A percentile compares a stretch with the other conserved stretches of the same genome.
Evolutionary conservation across 306 rosid species (phyloP).

Genomic region (Dalbergia cochinchinensis): DNA sequence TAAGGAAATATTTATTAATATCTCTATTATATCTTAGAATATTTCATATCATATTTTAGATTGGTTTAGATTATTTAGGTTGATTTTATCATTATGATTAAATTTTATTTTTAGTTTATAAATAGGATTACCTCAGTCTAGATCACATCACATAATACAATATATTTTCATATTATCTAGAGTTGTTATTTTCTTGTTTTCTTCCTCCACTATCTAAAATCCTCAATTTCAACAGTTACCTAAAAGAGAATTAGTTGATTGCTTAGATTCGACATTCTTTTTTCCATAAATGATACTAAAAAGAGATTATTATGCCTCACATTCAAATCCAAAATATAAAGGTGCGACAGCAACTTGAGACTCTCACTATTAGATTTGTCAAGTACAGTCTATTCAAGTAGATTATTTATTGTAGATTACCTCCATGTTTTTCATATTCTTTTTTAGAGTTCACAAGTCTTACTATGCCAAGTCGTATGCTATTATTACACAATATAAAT

Average conservation of each 20-base stretch:
- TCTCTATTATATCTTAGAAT: no score
- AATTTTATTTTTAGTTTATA: no score
- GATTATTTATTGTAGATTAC: neutral
- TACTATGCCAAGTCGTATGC: constrained; percentile 19
- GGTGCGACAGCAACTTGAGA: neutral
- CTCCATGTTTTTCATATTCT: neutral
- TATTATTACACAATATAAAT: constrained; percentile 13
- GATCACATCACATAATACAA: no score
- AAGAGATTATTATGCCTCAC: neutral
- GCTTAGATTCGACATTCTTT: neutral
- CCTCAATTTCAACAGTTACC: no score
- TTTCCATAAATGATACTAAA: neutral
- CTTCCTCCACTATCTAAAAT: no score
- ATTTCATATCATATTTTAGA: no score
- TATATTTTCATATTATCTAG: no score
- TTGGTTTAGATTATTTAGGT: no score
- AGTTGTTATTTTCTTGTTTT: no score
- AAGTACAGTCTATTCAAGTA: constrained; percentile 4
- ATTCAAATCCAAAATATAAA: constrained; percentile 14
- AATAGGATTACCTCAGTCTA: no score
- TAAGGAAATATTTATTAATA: no score
- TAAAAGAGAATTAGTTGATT: neutral
- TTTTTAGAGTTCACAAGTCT: constrained; percentile 10
- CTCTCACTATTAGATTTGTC: constrained; percentile 12
- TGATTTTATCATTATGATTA: no score